phyloP scores from a whole-genome alignment of 371 early-diverging fungal species.

The Basidiobolus heterosporus region DNA sequence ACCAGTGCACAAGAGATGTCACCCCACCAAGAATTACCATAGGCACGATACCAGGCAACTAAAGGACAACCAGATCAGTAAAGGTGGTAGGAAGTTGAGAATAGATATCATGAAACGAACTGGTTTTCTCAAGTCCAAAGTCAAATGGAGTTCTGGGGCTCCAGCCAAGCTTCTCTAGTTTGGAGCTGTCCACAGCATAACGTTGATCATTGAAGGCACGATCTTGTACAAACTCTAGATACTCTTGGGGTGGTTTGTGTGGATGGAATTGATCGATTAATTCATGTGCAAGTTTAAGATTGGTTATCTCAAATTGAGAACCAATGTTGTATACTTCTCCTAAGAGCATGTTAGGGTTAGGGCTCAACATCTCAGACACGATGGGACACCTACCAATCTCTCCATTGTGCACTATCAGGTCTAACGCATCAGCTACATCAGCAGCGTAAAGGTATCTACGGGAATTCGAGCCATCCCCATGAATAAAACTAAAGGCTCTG shows the following conservation, averaged over 20 bases:
- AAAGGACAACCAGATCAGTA: constrained; percentile 2
- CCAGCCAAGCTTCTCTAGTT: constrained; percentile 58
- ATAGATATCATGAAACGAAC: constrained; percentile 19
- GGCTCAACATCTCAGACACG: background rate
- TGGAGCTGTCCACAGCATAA: constrained; percentile 60
- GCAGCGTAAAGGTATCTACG: constrained; percentile 64
- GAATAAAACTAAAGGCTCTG: constrained; percentile 34
- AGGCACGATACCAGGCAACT: constrained; percentile 43
- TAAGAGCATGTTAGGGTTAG: background rate
- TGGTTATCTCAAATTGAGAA: constrained; percentile 54
- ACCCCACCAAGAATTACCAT: constrained; percentile 42
- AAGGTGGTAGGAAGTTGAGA: background rate
- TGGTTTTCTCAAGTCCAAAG: constrained; percentile 49
- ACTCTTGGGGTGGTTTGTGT: constrained; percentile 1
- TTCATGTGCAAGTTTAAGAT: constrained; percentile 42
- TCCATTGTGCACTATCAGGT: constrained; percentile 47
- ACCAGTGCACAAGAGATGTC: constrained; percentile 30
- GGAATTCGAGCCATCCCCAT: constrained; percentile 64
- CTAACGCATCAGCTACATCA: constrained; percentile 61
- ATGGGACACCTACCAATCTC: constrained; percentile 20
- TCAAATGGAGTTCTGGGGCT: constrained; percentile 39
- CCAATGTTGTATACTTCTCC: constrained; percentile 70
- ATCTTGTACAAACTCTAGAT: constrained; percentile 58
- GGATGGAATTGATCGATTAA: constrained; percentile 32
- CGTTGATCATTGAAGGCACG: constrained; percentile 66